Percentiles rank a stretch among this genome's conserved stretches.
Conservation (phyloP, 2,329 filamentous ascomycete genomes). For the Fusarium sp. region DNA sequence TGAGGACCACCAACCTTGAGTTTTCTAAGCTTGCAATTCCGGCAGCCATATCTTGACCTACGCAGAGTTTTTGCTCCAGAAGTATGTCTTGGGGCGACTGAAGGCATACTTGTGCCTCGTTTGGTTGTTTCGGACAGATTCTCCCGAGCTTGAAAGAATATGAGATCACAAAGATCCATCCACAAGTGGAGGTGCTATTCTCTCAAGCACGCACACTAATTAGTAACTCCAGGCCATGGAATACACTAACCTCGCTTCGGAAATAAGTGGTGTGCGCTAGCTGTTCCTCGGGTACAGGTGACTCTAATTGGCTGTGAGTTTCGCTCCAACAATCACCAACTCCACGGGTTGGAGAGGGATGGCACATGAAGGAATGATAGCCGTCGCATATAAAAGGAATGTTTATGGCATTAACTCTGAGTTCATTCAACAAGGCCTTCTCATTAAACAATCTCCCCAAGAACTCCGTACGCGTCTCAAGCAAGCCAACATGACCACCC, state of each 20-base stretch:
- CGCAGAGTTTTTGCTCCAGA: constrained; percentile 7
- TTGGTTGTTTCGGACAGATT: not conserved
- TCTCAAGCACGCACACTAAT: not conserved
- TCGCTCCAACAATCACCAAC: too few relatives aligned
- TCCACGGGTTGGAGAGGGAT: too few relatives aligned
- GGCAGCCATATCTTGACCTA: constrained; percentile 60
- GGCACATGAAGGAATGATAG: not conserved
- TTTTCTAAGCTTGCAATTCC: constrained; percentile 63
- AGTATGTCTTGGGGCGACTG: not conserved
- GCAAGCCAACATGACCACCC: constrained; percentile 48
- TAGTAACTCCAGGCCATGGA: not conserved
- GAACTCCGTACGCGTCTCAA: too few relatives aligned
- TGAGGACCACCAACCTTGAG: constrained; percentile 54
- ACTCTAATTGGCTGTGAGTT: constrained; percentile 44
- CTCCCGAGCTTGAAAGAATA: not conserved
- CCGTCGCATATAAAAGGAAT: too few relatives aligned
- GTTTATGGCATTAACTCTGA: too few relatives aligned
- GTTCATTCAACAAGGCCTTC: too few relatives aligned
- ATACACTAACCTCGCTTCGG: constrained; percentile 35
- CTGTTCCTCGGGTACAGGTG: constrained; percentile 39
- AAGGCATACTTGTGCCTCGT: constrained; percentile 10
- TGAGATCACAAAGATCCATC: not conserved
- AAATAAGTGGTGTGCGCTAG: constrained; percentile 36
- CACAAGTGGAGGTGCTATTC: constrained; percentile 1
- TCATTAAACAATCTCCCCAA: too few relatives aligned